Conservation (phyloP, 2,329 filamentous ascomycete genomes). For the Neonectria neomacrospora region DNA sequence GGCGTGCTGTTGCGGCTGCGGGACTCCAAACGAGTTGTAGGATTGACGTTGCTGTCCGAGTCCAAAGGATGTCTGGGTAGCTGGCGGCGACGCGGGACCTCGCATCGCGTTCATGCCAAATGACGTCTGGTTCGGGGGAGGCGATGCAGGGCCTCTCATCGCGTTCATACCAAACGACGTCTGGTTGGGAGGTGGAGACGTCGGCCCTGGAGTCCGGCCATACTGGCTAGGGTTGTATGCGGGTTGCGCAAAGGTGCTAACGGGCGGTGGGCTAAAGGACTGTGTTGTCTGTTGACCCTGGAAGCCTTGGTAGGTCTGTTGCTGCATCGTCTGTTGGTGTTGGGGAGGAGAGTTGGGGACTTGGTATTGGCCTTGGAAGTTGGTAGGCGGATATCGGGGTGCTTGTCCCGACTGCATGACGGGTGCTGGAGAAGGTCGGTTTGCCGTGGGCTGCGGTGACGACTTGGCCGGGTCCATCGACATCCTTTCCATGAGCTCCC, state of each 20-base stretch:
- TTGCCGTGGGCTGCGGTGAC: conserved; percentile 43
- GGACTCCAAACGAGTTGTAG: conserved; percentile 50
- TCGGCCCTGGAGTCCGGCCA: conserved; percentile 66
- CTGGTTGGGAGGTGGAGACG: conserved; percentile 73
- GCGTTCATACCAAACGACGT: conserved; percentile 57
- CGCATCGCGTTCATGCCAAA: conserved; percentile 55
- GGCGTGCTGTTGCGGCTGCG: conserved; percentile 53
- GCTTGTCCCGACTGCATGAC: conserved; percentile 61
- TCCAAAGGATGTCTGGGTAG: conserved; percentile 65
- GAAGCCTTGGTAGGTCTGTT: conserved; percentile 58
- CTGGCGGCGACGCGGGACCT: conserved; percentile 64
- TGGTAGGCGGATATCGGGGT: conserved; percentile 64
- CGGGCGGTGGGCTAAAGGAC: conserved; percentile 50
- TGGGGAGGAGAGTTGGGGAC: conserved; percentile 60
- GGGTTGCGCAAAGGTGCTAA: conserved; percentile 60
- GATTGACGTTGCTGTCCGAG: conserved; percentile 54
- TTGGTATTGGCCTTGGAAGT: conserved; percentile 68
- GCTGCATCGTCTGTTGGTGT: conserved; percentile 55
- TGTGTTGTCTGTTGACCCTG: conserved; percentile 42
- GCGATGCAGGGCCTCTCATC: conserved; percentile 59
- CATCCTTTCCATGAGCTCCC: conserved; percentile 94
- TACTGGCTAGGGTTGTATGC: conserved; percentile 69
- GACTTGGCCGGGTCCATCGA: conserved; percentile 75
- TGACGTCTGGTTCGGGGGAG: conserved; percentile 67
- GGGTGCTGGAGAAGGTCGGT: conserved; percentile 52